Conservation (phyloP, 2,329 filamentous ascomycete genomes). For the Arthrinium puccinioides region DNA sequence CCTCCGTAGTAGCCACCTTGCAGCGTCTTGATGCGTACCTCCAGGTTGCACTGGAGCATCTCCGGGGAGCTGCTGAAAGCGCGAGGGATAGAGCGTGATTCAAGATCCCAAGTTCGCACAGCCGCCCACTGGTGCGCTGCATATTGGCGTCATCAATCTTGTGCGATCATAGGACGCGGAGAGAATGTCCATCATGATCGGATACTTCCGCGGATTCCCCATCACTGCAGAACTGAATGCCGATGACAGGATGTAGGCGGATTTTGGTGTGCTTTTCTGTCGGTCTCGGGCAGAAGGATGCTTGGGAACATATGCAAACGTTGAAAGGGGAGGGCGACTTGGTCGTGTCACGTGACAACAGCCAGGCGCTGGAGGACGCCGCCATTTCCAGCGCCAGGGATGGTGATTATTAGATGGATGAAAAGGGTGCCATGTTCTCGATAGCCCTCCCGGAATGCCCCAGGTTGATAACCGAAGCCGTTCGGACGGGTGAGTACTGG, state of each 20-base stretch:
- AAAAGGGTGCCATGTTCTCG: too few relatives aligned
- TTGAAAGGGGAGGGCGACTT: too few relatives aligned
- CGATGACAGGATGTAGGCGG: not conserved
- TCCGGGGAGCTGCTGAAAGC: not conserved
- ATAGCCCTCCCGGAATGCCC: too few relatives aligned
- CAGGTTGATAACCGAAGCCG: not conserved
- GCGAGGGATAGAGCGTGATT: not conserved
- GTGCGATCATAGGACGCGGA: not conserved
- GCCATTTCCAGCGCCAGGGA: too few relatives aligned
- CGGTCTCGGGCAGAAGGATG: not conserved
- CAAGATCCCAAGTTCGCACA: not conserved
- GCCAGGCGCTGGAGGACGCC: too few relatives aligned
- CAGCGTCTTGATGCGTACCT: not conserved
- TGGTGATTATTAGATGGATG: too few relatives aligned
- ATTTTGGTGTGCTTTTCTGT: not conserved
- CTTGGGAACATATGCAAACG: not conserved
- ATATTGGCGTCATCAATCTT: not conserved
- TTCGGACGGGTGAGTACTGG: not conserved
- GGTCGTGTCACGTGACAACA: not conserved
- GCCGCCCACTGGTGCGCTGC: not conserved
- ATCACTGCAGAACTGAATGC: not conserved
- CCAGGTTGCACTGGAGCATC: not conserved
- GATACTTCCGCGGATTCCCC: not conserved
- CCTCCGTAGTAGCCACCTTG: not conserved
- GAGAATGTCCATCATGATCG: not conserved